Conservation (phyloP, 139 green algal genomes). For the Chlamydomonas eustigma region DNA sequence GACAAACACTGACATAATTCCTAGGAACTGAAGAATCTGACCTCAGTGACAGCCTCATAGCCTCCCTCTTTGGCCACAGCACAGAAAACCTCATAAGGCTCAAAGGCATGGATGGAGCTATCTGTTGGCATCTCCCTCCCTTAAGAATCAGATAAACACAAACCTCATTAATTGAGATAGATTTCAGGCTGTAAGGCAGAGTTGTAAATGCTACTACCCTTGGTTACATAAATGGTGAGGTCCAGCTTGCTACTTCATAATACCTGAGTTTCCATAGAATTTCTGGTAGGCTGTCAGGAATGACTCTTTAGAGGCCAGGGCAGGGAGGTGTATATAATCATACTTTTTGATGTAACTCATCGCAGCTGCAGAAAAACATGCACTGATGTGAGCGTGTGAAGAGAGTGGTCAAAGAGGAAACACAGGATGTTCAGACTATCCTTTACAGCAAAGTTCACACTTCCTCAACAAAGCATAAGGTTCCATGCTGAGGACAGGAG, state of each 20-base stretch:
- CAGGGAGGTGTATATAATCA: background rate
- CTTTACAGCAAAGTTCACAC: too few relatives aligned
- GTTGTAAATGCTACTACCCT: too few relatives aligned
- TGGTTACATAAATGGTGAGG: background rate
- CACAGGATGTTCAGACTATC: too few relatives aligned
- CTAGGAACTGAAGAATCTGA: too few relatives aligned
- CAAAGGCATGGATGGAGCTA: background rate
- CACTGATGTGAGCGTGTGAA: background rate
- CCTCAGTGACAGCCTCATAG: background rate
- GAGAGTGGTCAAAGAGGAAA: too few relatives aligned
- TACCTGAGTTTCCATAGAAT: background rate
- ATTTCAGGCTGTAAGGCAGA: too few relatives aligned
- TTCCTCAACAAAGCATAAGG: too few relatives aligned
- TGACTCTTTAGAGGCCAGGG: background rate
- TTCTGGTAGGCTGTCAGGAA: slow-evolving; percentile 10
- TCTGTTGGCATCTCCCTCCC: background rate
- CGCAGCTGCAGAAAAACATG: background rate
- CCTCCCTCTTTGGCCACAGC: background rate
- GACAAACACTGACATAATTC: too few relatives aligned
- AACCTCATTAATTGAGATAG: too few relatives aligned
- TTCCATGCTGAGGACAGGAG: background rate
- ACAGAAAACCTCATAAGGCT: background rate
- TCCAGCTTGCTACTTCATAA: background rate
- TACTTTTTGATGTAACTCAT: background rate
- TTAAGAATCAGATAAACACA: background rate